These are phyloP conservation scores for Collybia mongolica DNA, from an alignment of 768 basidiomycete species.

Conservation along the genomic window DNA sequence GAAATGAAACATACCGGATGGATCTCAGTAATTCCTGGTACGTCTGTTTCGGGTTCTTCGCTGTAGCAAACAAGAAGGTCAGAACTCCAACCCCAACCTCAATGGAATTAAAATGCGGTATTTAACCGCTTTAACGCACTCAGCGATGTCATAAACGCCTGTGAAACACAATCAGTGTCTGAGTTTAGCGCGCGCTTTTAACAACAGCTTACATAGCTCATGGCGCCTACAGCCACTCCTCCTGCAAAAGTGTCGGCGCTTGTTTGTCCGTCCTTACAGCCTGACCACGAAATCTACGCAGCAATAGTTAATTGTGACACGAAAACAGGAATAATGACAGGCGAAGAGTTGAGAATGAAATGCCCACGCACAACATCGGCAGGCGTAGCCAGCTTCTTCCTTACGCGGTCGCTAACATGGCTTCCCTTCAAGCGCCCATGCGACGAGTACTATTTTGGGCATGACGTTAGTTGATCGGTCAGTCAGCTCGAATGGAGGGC, in stretches of 20 bases:
- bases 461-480: background rate
- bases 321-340: background rate
- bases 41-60: slow-evolving; percentile 53
- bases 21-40: slow-evolving; percentile 63
- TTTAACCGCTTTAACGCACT: slow-evolving; percentile 25
- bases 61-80: slow-evolving; percentile 19
- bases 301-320: too few relatives aligned
- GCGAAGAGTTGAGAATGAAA: background rate
- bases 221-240: slow-evolving; percentile 72
- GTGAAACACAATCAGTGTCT: background rate
- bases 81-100: background rate
- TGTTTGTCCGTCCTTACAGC: slow-evolving; percentile 68
- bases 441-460: slow-evolving; percentile 51
- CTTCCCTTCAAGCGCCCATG: slow-evolving; percentile 50
- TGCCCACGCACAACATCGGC: slow-evolving; percentile 65
- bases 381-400: slow-evolving; percentile 46
- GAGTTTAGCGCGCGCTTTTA: background rate
- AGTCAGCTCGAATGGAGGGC: background rate
- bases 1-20: slow-evolving; percentile 44
- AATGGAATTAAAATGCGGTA: background rate
- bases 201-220: slow-evolving; percentile 65
- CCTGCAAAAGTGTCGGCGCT: slow-evolving; percentile 69
- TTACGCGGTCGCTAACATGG: slow-evolving; percentile 32
- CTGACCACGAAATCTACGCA: slow-evolving; percentile 66
- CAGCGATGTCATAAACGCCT: slow-evolving; percentile 64